Conservation (phyloP, 441 rosid species). For the Theobroma grandiflorum region DNA sequence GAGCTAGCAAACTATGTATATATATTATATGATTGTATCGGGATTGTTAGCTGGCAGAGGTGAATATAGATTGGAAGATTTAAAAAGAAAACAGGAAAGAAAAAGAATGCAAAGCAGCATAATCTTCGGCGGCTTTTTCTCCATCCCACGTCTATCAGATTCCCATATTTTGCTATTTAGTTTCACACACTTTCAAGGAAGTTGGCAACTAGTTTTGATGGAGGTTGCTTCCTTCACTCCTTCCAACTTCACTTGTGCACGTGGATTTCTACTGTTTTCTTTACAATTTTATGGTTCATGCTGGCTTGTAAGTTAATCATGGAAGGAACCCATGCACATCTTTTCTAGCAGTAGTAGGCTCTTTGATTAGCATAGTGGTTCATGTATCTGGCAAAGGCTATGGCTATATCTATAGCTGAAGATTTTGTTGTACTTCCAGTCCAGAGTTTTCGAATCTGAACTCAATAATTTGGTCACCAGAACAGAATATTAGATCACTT, state of each 20-base stretch:
- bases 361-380: not conserved
- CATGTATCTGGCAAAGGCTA: not conserved
- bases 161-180: conserved; percentile 29
- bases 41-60: conserved; percentile 63
- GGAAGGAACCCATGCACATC: not conserved
- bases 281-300: not conserved
- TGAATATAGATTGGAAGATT: conserved; percentile 3
- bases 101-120: conserved; percentile 39
- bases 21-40: conserved; percentile 31
- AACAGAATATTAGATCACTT: not conserved
- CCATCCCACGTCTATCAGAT: conserved; percentile 58
- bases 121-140: conserved; percentile 52
- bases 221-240: conserved; percentile 33
- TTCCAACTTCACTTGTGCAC: conserved; percentile 33
- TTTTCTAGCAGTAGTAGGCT: not conserved
- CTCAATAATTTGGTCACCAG: too few relatives aligned
- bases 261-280: not conserved
- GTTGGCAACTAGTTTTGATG: not conserved
- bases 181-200: not conserved
- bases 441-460: not conserved
- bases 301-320: not conserved
- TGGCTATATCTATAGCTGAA: not conserved
- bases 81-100: conserved; percentile 23
- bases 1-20: conserved; percentile 5
- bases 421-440: not conserved